Evolutionary conservation across 2,329 filamentous ascomycete species (phyloP).

Genomic region (Berkeleyomyces rouxiae): DNA sequence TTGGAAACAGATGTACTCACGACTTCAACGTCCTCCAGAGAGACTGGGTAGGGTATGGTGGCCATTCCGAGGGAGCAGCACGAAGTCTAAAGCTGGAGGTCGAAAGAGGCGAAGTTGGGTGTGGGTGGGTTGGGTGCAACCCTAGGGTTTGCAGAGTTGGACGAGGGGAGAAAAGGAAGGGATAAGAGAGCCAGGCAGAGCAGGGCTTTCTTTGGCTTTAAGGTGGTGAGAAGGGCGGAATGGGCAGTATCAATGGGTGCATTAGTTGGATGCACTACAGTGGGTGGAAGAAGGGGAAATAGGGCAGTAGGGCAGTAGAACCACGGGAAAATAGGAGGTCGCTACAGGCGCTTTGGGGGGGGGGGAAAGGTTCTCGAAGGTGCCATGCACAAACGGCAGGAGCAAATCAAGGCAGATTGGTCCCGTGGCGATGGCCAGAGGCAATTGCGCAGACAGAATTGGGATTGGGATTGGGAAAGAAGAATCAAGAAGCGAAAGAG

Average conservation of each 20-base stretch:
- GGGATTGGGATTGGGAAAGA: not conserved
- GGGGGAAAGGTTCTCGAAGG: not conserved
- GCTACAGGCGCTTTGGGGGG: too few species aligned
- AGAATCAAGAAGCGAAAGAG: not conserved
- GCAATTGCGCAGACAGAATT: not conserved
- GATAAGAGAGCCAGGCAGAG: not conserved
- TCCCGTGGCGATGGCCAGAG: not conserved
- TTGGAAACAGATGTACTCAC: constrained; percentile 6
- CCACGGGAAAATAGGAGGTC: too few species aligned
- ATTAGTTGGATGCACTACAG: too few species aligned
- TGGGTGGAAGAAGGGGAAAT: too few species aligned
- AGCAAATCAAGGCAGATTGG: not conserved
- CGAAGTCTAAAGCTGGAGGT: not conserved
- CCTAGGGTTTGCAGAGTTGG: not conserved
- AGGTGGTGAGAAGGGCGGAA: not conserved
- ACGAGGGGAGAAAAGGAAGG: not conserved
- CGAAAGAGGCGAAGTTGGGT: not conserved
- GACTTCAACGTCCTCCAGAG: constrained; percentile 13
- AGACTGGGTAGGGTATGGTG: constrained; percentile 1
- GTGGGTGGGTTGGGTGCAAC: not conserved
- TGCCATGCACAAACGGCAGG: not conserved
- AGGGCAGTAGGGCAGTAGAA: too few species aligned
- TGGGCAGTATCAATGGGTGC: too few species aligned
- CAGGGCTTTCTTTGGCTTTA: not conserved
- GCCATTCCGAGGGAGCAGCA: constrained; percentile 5